These are phyloP conservation scores for Wickerhamiella sorbophila DNA, from an alignment of 805 yeast species.

Conservation along the genomic window DNA sequence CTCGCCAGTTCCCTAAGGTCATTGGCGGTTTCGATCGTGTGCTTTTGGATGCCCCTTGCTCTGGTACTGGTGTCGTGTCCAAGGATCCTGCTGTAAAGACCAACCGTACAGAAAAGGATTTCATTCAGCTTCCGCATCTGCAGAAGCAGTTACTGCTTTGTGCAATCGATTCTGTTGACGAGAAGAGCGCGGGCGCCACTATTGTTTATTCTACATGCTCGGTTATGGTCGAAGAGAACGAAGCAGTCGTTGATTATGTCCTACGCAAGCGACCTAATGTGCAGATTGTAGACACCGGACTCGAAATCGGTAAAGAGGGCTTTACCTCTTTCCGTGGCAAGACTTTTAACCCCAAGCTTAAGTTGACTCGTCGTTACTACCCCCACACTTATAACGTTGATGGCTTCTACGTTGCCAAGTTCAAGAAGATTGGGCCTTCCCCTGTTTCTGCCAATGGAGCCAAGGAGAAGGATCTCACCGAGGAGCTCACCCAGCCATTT, in stretches of 20 bases:
- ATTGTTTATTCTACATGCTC: constrained; percentile 98
- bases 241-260: constrained; percentile 96
- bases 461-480: constrained; percentile 67
- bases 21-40: constrained; percentile 97
- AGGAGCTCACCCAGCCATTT: constrained; percentile 73
- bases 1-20: constrained; percentile 94
- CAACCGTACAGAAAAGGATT: constrained; percentile 89
- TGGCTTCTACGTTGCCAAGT: constrained; percentile 95
- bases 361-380: constrained; percentile 84
- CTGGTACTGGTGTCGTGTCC: constrained; percentile 98
- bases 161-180: constrained; percentile 96
- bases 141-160: constrained; percentile 87
- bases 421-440: constrained; percentile 78
- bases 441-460: constrained; percentile 85
- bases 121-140: constrained; percentile 88
- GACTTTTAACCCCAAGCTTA: constrained; percentile 62
- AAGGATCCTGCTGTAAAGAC: constrained; percentile 92
- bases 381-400: constrained; percentile 98
- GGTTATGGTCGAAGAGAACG: constrained; percentile 95
- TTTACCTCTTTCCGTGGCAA: constrained; percentile 89
- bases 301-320: constrained; percentile 91
- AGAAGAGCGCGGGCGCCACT: constrained; percentile 62
- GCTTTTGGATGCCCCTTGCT: constrained; percentile 94
- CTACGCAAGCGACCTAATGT: constrained; percentile 93
- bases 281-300: constrained; percentile 79